Evolutionary conservation across 768 basidiomycete genomes (phyloP).

Genomic region (Russula vinacea): DNA sequence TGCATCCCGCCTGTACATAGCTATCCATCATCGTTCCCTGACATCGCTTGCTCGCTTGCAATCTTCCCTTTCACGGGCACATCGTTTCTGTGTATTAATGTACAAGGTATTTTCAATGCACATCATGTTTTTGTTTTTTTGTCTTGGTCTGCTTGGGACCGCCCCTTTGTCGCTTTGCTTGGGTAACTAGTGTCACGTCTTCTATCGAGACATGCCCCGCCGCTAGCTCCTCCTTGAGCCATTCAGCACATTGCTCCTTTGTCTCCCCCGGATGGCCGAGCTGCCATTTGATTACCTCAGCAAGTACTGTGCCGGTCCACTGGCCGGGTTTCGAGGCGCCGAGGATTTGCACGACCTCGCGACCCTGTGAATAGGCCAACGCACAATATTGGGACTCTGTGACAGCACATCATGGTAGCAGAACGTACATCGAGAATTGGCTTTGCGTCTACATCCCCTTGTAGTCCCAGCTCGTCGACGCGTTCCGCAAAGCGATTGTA

Average conservation of each 20-base stretch:
- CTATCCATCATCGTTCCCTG: slow-evolving; percentile 7
- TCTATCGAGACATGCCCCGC: slow-evolving; percentile 45
- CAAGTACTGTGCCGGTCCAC: slow-evolving; percentile 62
- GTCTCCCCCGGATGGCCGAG: slow-evolving; percentile 67
- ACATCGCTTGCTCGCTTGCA: slow-evolving; percentile 16
- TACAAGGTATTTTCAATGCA: slow-evolving; percentile 1
- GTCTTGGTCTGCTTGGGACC: slow-evolving; percentile 5
- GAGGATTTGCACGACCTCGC: slow-evolving; percentile 55
- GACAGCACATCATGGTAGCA: not conserved
- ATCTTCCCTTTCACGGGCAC: slow-evolving; percentile 3
- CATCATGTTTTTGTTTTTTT: slow-evolving; percentile 25
- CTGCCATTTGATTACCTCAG: slow-evolving; percentile 81
- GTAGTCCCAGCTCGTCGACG: slow-evolving; percentile 61
- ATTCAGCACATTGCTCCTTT: slow-evolving; percentile 63
- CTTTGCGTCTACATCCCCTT: slow-evolving; percentile 59
- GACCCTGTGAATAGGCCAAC: slow-evolving; percentile 59
- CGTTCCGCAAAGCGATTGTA: slow-evolving; percentile 66
- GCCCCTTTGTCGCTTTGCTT: slow-evolving; percentile 25
- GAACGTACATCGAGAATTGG: slow-evolving; percentile 73
- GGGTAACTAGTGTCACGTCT: slow-evolving; percentile 24
- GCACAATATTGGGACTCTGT: not conserved
- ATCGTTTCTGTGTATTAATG: slow-evolving; percentile 7
- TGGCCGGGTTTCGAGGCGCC: slow-evolving; percentile 58
- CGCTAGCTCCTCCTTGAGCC: slow-evolving; percentile 58
- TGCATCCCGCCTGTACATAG: slow-evolving; percentile 9